Percentiles rank a stretch among this genome's conserved stretches.
Conservation (phyloP, 192 early-diverging fungal species). For the Powellomyces hirtus region DNA sequence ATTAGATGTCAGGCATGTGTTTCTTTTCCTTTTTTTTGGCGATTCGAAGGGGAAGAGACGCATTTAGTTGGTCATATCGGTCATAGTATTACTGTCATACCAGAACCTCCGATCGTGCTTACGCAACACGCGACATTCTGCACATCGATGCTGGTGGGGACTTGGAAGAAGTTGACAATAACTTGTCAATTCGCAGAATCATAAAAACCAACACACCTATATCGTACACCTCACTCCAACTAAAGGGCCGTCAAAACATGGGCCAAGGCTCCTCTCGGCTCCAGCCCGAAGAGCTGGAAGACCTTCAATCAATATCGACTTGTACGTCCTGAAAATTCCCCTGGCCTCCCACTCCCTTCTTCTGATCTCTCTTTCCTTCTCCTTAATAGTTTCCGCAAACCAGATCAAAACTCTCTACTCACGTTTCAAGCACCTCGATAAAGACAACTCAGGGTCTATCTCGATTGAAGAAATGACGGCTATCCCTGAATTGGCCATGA, state of each 20-base stretch:
- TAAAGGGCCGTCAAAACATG: constrained; percentile 23
- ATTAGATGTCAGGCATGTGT: too few relatives aligned
- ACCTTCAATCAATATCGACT: constrained; percentile 33
- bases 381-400: constrained; percentile 19
- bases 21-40: too few relatives aligned
- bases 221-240: too few relatives aligned
- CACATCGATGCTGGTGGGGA: too few relatives aligned
- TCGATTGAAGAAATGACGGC: constrained; percentile 42
- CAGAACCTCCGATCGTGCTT: too few relatives aligned
- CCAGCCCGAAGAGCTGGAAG: constrained; percentile 35
- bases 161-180: too few relatives aligned
- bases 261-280: constrained; percentile 28
- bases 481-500: constrained; percentile 52
- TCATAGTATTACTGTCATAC: too few relatives aligned
- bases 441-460: constrained; percentile 41
- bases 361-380: not conserved
- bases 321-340: constrained; percentile 11
- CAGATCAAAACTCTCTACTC: constrained; percentile 44
- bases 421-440: constrained; percentile 48
- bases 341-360: not conserved
- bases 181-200: too few relatives aligned
- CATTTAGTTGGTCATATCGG: too few relatives aligned
- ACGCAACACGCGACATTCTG: too few relatives aligned
- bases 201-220: too few relatives aligned
- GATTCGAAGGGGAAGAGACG: too few relatives aligned